Evolutionary conservation across 805 yeast species (phyloP).

Genomic region (Debaryomyces castellii): DNA sequence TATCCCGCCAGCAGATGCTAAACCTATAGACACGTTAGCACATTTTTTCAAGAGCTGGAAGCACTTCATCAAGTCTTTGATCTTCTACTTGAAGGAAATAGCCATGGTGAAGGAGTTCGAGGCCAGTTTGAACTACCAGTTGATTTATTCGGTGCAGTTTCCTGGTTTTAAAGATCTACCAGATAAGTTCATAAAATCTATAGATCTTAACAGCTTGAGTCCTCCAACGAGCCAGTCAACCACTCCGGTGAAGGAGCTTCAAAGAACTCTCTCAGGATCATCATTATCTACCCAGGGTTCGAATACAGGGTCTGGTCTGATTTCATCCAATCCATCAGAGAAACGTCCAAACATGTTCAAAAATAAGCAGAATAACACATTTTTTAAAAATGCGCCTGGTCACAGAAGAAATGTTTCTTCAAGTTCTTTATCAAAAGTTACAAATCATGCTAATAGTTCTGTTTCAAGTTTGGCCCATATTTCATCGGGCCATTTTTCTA

Average conservation of each 20-base stretch:
- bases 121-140: slow-evolving; percentile 34
- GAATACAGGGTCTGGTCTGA: slow-evolving; percentile 10
- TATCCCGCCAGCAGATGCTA: slow-evolving; percentile 37
- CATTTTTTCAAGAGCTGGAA: slow-evolving; percentile 42
- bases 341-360: slow-evolving; percentile 24
- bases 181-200: slow-evolving; percentile 6
- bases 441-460: background rate
- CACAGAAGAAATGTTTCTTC: slow-evolving; percentile 14
- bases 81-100: slow-evolving; percentile 41
- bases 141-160: slow-evolving; percentile 37
- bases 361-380: slow-evolving; percentile 19
- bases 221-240: slow-evolving; percentile 4
- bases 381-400: slow-evolving; percentile 8
- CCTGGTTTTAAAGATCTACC: slow-evolving; percentile 47
- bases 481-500: slow-evolving; percentile 2
- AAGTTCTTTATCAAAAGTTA: slow-evolving; percentile 7
- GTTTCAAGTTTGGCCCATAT: background rate
- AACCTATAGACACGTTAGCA: slow-evolving; percentile 39
- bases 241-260: slow-evolving; percentile 19
- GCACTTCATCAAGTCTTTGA: slow-evolving; percentile 35
- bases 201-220: slow-evolving; percentile 2
- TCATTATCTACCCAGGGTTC: slow-evolving; percentile 11
- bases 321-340: slow-evolving; percentile 6
- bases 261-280: slow-evolving; percentile 20
- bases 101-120: slow-evolving; percentile 49